Evolutionary conservation across 2,329 filamentous ascomycete genomes (phyloP).

Genomic region (Fusarium longipes): DNA sequence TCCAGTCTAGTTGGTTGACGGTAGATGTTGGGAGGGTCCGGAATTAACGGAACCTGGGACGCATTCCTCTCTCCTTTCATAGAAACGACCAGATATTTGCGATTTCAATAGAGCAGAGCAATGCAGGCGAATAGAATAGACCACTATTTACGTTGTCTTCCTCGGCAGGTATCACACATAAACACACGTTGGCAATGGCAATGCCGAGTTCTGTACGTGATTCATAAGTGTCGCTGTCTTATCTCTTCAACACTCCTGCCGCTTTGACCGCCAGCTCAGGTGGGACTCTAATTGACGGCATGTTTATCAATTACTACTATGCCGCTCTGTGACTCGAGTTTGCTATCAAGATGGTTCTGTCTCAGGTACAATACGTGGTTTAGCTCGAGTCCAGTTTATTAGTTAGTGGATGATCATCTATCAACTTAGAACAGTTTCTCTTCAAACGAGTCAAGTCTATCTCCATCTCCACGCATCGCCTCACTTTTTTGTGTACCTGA

Average conservation of each 20-base stretch:
- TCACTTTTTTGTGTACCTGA: neutral
- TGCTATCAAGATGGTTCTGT: neutral
- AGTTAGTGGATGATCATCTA: neutral
- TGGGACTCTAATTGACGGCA: neutral
- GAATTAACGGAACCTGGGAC: slow-evolving; percentile 7
- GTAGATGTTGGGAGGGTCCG: slow-evolving; percentile 24
- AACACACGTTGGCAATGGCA: neutral
- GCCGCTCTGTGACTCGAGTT: slow-evolving; percentile 4
- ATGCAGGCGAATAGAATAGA: neutral
- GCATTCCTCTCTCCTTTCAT: neutral
- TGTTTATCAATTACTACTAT: slow-evolving; percentile 4
- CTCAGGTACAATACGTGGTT: neutral
- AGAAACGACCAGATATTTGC: neutral
- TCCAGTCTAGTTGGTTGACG: neutral
- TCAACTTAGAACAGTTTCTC: neutral
- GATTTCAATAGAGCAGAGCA: slow-evolving; percentile 3
- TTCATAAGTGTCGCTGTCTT: neutral
- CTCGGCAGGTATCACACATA: no score
- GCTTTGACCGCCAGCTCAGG: slow-evolving; percentile 3
- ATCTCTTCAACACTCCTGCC: neutral
- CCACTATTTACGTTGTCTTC: no score
- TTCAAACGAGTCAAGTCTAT: neutral
- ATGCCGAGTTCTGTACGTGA: neutral
- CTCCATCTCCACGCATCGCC: neutral
- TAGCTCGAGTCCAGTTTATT: neutral